Percentiles rank a stretch among this genome's conserved stretches.
These are phyloP conservation scores for Trichoderma atroviride DNA, from an alignment of 2,329 filamentous ascomycete genomes.

Conservation along the genomic window DNA sequence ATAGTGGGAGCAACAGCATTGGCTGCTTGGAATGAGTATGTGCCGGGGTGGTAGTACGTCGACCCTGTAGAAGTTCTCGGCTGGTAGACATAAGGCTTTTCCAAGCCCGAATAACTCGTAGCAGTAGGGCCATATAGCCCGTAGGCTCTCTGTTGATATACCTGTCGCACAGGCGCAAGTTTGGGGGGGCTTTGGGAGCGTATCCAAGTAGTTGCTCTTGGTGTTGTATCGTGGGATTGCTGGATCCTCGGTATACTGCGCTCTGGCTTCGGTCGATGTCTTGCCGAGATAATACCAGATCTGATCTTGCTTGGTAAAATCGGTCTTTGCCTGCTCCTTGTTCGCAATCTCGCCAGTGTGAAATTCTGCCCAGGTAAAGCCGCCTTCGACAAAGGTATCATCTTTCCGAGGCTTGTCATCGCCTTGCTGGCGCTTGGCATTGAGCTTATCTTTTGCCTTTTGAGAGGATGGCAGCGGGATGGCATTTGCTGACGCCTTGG, in stretches of 20 bases:
- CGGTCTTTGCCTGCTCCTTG: conserved; percentile 66
- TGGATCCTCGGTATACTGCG: conserved; percentile 85
- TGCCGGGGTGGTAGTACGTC: conserved; percentile 30
- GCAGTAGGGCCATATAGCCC: conserved; percentile 17
- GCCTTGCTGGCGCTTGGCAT: conserved; percentile 62
- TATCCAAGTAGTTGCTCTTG: conserved; percentile 73
- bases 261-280: conserved; percentile 84
- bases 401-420: conserved; percentile 67
- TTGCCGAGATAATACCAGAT: conserved; percentile 88
- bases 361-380: conserved; percentile 80
- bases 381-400: conserved; percentile 62
- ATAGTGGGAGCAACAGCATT: conserved; percentile 25
- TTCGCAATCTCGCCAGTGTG: conserved; percentile 62
- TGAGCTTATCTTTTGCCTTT: conserved; percentile 67
- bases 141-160: conserved; percentile 36
- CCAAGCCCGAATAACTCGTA: conserved; percentile 66
- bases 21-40: conserved; percentile 36
- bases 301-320: conserved; percentile 72
- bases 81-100: conserved; percentile 32
- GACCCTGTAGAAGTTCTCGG: conserved; percentile 34
- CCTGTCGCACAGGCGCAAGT: conserved; percentile 37
- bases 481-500: conserved; percentile 74
- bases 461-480: conserved; percentile 68
- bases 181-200: conserved; percentile 59
- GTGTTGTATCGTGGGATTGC: conserved; percentile 61